Evolutionary conservation across 108 stramenopile species (phyloP).

Genomic region (Ochromonas danica): DNA sequence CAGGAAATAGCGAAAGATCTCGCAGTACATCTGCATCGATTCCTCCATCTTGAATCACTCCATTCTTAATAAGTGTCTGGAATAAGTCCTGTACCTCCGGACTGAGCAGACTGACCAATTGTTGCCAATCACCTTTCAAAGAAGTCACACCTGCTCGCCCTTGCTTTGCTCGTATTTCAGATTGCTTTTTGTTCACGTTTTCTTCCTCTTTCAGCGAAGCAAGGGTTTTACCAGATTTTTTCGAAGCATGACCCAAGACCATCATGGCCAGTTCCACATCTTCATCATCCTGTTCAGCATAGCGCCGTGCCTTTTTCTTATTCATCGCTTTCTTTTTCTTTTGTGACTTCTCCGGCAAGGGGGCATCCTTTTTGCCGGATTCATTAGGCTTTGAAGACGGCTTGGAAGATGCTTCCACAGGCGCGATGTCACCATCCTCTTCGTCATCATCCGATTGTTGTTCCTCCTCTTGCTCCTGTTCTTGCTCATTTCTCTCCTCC

Average conservation of each 20-base stretch:
- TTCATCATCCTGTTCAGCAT: conserved; percentile 94
- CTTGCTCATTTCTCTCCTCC: conserved; percentile 19
- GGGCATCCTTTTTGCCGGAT: conserved; percentile 66
- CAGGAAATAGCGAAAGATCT: conserved; percentile 57
- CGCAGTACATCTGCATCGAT: conserved; percentile 77
- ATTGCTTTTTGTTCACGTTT: conserved; percentile 61
- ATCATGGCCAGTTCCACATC: conserved; percentile 83
- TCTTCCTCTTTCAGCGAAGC: conserved; percentile 54
- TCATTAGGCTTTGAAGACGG: not conserved
- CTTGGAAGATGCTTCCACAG: not conserved
- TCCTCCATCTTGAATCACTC: conserved; percentile 56
- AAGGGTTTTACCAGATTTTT: not conserved
- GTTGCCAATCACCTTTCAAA: conserved; percentile 19
- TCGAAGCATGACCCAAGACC: conserved; percentile 66
- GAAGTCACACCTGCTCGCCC: conserved; percentile 36
- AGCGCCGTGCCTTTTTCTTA: conserved; percentile 64
- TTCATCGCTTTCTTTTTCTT: conserved; percentile 65
- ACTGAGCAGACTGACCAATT: conserved; percentile 62
- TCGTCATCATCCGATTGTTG: not conserved
- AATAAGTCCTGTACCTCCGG: conserved; percentile 60
- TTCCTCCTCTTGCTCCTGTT: conserved; percentile 32
- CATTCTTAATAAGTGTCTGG: conserved; percentile 57
- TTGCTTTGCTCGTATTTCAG: conserved; percentile 57
- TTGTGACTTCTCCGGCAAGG: conserved; percentile 66
- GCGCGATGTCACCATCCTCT: not conserved